Evolutionary conservation across 2,329 filamentous ascomycete genomes (phyloP).

Genomic region (Xylaria sp.): DNA sequence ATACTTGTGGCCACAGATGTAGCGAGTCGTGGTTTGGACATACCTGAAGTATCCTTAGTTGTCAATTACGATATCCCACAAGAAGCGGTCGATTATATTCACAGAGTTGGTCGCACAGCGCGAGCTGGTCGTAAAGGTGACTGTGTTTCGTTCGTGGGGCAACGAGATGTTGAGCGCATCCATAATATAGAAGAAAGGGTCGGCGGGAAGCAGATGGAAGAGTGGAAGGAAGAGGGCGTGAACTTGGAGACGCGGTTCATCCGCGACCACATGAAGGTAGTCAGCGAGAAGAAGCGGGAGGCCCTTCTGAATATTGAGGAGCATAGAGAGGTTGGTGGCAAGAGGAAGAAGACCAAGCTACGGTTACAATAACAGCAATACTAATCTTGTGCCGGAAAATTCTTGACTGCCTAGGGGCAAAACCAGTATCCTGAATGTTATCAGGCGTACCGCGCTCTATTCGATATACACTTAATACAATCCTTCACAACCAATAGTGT

Average conservation of each 20-base stretch:
- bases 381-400: neutral
- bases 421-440: neutral
- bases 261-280: constrained; percentile 84
- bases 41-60: constrained; percentile 88
- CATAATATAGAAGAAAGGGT: constrained; percentile 88
- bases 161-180: constrained; percentile 91
- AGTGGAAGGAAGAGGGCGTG: constrained; percentile 89
- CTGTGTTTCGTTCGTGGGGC: constrained; percentile 87
- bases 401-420: neutral
- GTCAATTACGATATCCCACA: constrained; percentile 96
- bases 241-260: constrained; percentile 92
- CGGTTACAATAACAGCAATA: constrained; percentile 45
- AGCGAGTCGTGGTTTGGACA: constrained; percentile 92
- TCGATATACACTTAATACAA: neutral
- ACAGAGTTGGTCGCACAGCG: constrained; percentile 93
- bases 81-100: constrained; percentile 98
- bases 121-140: constrained; percentile 87
- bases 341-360: constrained; percentile 72
- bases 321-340: constrained; percentile 89
- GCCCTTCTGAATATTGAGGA: constrained; percentile 92
- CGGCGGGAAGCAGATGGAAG: constrained; percentile 76
- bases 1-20: constrained; percentile 96
- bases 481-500: neutral
- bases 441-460: neutral
- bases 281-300: constrained; percentile 95